phyloP scores from a whole-genome alignment of 805 yeast species.

The Yarrowia deformans region DNA sequence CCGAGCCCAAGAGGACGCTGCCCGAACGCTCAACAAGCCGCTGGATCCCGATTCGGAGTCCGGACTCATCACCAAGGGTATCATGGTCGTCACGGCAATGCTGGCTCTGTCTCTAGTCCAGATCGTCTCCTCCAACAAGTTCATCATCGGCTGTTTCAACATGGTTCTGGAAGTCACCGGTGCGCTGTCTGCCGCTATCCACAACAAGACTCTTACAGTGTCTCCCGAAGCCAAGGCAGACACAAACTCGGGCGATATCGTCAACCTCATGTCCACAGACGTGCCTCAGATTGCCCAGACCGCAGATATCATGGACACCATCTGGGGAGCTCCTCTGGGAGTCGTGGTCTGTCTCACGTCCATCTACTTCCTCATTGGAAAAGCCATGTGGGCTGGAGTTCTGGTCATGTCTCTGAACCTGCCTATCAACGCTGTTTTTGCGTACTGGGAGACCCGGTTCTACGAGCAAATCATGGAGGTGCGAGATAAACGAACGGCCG shows the following conservation, averaged over 20 bases:
- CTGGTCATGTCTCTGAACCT: slow-evolving; percentile 74
- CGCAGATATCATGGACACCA: slow-evolving; percentile 74
- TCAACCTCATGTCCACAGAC: slow-evolving; percentile 93
- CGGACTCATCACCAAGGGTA: slow-evolving; percentile 71
- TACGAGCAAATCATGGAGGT: slow-evolving; percentile 77
- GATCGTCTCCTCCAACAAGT: slow-evolving; percentile 78
- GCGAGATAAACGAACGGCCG: slow-evolving; percentile 90
- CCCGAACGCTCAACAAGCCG: neutral
- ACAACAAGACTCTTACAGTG: slow-evolving; percentile 71
- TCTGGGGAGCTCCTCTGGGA: slow-evolving; percentile 96
- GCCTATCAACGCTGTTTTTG: slow-evolving; percentile 76
- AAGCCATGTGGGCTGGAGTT: slow-evolving; percentile 95
- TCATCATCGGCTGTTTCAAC: slow-evolving; percentile 75
- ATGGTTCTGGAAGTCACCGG: slow-evolving; percentile 70
- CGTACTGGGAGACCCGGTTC: slow-evolving; percentile 55
- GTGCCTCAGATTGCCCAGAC: slow-evolving; percentile 86
- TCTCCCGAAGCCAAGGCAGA: slow-evolving; percentile 69
- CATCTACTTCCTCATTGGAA: slow-evolving; percentile 75
- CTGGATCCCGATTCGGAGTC: slow-evolving; percentile 43
- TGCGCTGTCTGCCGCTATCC: slow-evolving; percentile 70
- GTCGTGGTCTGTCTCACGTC: slow-evolving; percentile 76
- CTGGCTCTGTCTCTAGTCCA: slow-evolving; percentile 77
- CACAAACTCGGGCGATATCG: slow-evolving; percentile 89
- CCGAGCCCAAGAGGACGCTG: slow-evolving; percentile 48
- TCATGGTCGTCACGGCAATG: slow-evolving; percentile 78